Base-by-base conservation (phyloP, 164 flowering plant genomes). In the Aristolochia contorta region DNA sequence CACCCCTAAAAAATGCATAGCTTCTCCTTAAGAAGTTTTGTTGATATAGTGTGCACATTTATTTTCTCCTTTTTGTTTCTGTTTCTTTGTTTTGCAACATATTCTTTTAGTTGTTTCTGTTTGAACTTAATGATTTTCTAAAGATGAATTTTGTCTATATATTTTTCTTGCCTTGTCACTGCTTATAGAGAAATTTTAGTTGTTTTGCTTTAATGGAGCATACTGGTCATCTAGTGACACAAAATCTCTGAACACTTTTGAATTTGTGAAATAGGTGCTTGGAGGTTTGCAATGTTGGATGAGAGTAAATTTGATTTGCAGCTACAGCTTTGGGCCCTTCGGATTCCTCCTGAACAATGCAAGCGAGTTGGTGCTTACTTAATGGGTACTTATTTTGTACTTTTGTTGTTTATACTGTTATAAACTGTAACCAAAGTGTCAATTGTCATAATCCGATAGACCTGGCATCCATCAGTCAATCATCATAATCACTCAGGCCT, bases 331-430 rank as follows among this genome's bases (percentile, higher is more conserved):
- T 79, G 72, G 85, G 96, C 97, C 4, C 85, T 94, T 69, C 79
- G 90, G 46, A 70, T 89, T 43, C 97, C 99, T 54, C 77, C 96
- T 7, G 78, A 94, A 53, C 78, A 75, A 46, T 94, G 96, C 80
- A 85, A 82, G 67, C 62, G 61, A 15, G 90, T 81, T 54, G 80
- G 83, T 67, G 84, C 47, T 43, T 86, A 12, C 82, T 91, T 12
- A 78, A 91, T 32, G 97, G 99, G 99, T 91, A 76, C 3, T 41
- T 27, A 7, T 24, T 15, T 25, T 47, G 12, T 4, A 25, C n/a
- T 12, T 54, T 54, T 27, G 41, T 18, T 21, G 18, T 30, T 54
- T 49, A 6, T 16, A 16, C 20, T 49, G 52, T 16, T 49, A 49
- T 49, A 20, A 20, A 49, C 7, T 13, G 52, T 49, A 5, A 49